Conservation (phyloP, 192 early-diverging fungal species). For the Entophlyctis helioformis region DNA sequence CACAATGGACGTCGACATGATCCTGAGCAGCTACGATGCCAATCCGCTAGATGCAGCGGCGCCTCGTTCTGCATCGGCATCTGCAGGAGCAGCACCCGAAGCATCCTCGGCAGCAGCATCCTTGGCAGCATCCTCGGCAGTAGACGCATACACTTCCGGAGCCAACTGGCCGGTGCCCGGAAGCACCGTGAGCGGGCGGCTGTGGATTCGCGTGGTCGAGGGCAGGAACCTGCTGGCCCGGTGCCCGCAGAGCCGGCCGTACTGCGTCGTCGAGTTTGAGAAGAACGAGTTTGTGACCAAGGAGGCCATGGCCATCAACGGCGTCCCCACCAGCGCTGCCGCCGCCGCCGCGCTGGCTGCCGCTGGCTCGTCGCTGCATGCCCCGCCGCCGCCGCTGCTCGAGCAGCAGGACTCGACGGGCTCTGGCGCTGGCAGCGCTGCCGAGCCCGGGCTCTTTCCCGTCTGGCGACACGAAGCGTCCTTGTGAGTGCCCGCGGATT, state of each 20-base stretch:
- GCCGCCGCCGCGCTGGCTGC: not conserved
- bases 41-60: too few species aligned
- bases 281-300: conserved; percentile 41
- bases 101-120: too few species aligned
- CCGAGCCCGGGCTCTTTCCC: conserved; percentile 8
- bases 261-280: conserved; percentile 46
- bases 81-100: too few species aligned
- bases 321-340: not conserved
- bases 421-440: conserved; percentile 1
- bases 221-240: conserved; percentile 27
- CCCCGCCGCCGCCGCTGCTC: not conserved
- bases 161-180: too few species aligned
- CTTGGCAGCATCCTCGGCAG: too few species aligned
- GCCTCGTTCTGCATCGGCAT: too few species aligned
- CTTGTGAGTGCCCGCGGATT: conserved; percentile 28
- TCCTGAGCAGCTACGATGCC: too few species aligned
- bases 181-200: too few species aligned
- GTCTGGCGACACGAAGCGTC: conserved; percentile 44
- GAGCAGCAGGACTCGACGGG: not conserved
- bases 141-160: too few species aligned
- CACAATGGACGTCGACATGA: too few species aligned
- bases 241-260: conserved; percentile 11
- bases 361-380: too few species aligned
- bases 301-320: conserved; percentile 19
- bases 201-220: conserved; percentile 37